These are phyloP conservation scores for Ophiostoma perfectum DNA, from an alignment of 2,329 filamentous ascomycete genomes.

Conservation along the genomic window DNA sequence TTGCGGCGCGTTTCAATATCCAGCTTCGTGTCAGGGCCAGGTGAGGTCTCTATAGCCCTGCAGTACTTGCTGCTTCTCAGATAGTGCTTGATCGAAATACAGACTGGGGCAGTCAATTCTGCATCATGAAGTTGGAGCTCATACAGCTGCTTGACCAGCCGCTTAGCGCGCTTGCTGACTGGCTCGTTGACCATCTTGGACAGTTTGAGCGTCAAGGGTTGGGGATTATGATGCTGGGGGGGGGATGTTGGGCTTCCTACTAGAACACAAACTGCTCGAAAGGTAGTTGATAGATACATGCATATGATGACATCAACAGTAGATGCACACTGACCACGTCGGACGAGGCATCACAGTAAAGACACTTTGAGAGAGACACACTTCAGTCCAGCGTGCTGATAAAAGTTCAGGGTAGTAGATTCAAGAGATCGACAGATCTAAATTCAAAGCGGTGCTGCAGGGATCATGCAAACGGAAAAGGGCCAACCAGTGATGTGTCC, in stretches of 20 bases:
- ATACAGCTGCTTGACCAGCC: conserved; percentile 21
- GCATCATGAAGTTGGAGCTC: conserved; percentile 23
- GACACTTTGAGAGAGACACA: not conserved
- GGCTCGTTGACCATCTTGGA: conserved; percentile 15
- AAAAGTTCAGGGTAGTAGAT: not conserved
- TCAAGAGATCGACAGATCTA: no score
- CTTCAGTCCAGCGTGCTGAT: not conserved
- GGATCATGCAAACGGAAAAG: not conserved
- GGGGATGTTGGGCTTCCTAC: not conserved
- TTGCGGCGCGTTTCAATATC: conserved; percentile 3
- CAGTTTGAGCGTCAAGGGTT: not conserved
- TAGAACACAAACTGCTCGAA: no score
- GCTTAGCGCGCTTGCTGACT: conserved; percentile 22
- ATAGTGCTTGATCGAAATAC: conserved; percentile 21
- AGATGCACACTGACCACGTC: not conserved
- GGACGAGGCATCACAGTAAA: not conserved
- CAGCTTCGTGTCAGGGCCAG: conserved; percentile 7
- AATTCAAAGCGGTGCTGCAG: not conserved
- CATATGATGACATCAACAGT: not conserved
- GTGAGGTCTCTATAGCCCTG: conserved; percentile 14
- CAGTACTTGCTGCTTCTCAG: conserved; percentile 22
- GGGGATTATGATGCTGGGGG: not conserved
- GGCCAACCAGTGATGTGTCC: not conserved
- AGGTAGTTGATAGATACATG: not conserved
- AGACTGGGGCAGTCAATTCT: conserved; percentile 24